These are phyloP conservation scores for Saccharum hybrid DNA, from an alignment of 202 grass and related monocot species.

Conservation along the genomic window DNA sequence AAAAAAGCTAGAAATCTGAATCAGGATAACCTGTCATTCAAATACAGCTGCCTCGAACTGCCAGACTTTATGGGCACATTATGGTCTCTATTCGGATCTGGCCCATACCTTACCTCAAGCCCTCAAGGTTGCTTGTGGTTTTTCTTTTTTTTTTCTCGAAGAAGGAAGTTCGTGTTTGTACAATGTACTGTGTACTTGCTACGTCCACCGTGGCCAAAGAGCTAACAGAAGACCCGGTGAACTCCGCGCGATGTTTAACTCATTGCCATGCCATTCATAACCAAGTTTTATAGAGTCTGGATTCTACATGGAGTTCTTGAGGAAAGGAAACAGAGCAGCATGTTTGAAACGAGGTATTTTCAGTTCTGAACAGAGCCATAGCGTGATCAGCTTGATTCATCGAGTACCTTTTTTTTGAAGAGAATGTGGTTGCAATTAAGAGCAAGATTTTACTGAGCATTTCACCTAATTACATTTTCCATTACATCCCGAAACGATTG, in stretches of 20 bases:
- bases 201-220: not conserved
- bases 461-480: not conserved
- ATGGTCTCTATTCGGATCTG: not conserved
- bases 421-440: not conserved
- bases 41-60: not conserved
- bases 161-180: not conserved
- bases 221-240: too few species aligned
- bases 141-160: not conserved
- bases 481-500: conserved; percentile 30
- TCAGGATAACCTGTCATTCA: not conserved
- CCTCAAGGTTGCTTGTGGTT: not conserved
- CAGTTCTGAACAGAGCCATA: not conserved
- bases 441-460: not conserved
- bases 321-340: not conserved
- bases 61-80: not conserved
- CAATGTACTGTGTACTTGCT: too few species aligned
- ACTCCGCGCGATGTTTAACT: not conserved
- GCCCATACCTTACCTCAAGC: not conserved
- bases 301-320: not conserved
- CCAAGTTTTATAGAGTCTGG: not conserved
- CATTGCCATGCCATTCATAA: not conserved
- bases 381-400: too few species aligned
- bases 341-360: not conserved
- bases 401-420: not conserved
- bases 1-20: not conserved